These are phyloP conservation scores for Kwoniella bestiolae DNA, from an alignment of 768 basidiomycete genomes.

Conservation along the genomic window DNA sequence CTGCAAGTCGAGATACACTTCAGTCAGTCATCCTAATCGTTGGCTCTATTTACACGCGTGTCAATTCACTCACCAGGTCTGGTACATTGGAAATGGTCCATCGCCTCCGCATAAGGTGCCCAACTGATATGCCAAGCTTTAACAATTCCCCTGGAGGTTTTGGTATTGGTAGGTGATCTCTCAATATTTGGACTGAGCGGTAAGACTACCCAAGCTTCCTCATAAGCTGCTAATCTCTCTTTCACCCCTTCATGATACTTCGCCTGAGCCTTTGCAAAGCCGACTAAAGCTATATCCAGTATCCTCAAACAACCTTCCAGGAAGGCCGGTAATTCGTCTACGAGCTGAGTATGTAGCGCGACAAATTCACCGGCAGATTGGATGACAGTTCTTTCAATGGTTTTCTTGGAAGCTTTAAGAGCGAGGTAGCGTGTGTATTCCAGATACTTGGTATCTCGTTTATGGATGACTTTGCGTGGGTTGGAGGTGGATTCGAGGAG, in stretches of 20 bases:
- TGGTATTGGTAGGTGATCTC: slow-evolving; percentile 1
- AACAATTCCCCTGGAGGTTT: slow-evolving; percentile 31
- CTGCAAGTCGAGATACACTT: slow-evolving; percentile 19
- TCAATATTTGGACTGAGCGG: slow-evolving; percentile 15
- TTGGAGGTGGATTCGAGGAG: slow-evolving; percentile 48
- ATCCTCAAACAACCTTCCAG: slow-evolving; percentile 53
- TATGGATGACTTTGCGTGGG: slow-evolving; percentile 50
- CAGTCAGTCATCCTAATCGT: too few species aligned
- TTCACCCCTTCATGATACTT: slow-evolving; percentile 38
- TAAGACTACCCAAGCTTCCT: slow-evolving; percentile 34
- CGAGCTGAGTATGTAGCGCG: slow-evolving; percentile 56
- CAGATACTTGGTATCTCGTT: slow-evolving; percentile 40
- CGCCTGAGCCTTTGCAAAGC: slow-evolving; percentile 48
- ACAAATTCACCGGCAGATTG: slow-evolving; percentile 53
- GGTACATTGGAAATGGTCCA: slow-evolving; percentile 47
- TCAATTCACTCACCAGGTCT: slow-evolving; percentile 30
- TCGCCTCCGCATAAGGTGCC: slow-evolving; percentile 46
- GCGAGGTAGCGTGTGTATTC: slow-evolving; percentile 51
- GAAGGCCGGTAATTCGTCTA: slow-evolving; percentile 56
- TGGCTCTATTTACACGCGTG: neutral
- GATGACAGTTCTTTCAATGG: slow-evolving; percentile 42
- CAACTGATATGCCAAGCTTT: slow-evolving; percentile 44
- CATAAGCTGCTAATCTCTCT: slow-evolving; percentile 32
- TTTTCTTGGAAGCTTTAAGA: slow-evolving; percentile 31
- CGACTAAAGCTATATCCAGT: slow-evolving; percentile 44